Percentiles rank a stretch among this genome's conserved stretches.
phyloP scores from a whole-genome alignment of 352 stramenopile species.

The Phytophthora cactorum region DNA sequence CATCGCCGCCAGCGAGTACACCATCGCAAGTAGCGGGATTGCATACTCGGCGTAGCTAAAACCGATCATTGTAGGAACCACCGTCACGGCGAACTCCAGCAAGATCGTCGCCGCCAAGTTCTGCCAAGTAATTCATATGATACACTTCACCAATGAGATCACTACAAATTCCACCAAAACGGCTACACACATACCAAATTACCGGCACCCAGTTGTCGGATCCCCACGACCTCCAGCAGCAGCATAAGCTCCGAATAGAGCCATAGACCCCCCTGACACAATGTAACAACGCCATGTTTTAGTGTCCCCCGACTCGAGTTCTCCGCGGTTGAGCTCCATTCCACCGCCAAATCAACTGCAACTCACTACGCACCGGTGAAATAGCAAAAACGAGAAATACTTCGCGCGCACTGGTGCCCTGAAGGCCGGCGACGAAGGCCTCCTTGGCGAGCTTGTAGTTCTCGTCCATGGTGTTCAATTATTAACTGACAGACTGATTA shows the following conservation, averaged over 20 bases:
- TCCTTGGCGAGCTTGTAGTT: constrained; percentile 89
- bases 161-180: background rate
- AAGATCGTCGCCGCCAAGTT: constrained; percentile 58
- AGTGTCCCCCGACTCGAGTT: constrained; percentile 19
- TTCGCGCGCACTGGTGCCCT: constrained; percentile 73
- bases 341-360: constrained; percentile 7
- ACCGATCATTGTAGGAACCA: constrained; percentile 73
- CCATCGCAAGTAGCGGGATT: constrained; percentile 56
- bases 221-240: constrained; percentile 70
- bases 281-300: constrained; percentile 29
- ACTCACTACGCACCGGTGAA: constrained; percentile 54
- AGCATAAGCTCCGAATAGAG: constrained; percentile 86
- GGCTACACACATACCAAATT: constrained; percentile 45
- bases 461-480: constrained; percentile 49
- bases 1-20: constrained; percentile 61
- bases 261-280: constrained; percentile 71
- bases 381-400: constrained; percentile 82
- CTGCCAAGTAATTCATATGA: constrained; percentile 28
- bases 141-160: background rate
- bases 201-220: constrained; percentile 56
- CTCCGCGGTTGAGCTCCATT: constrained; percentile 8
- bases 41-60: constrained; percentile 73
- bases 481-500: constrained; percentile 2
- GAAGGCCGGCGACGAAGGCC: constrained; percentile 73
- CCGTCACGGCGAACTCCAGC: constrained; percentile 74